Evolutionary conservation across 2,329 filamentous ascomycete genomes (phyloP).

Genomic region (Capronia americana): DNA sequence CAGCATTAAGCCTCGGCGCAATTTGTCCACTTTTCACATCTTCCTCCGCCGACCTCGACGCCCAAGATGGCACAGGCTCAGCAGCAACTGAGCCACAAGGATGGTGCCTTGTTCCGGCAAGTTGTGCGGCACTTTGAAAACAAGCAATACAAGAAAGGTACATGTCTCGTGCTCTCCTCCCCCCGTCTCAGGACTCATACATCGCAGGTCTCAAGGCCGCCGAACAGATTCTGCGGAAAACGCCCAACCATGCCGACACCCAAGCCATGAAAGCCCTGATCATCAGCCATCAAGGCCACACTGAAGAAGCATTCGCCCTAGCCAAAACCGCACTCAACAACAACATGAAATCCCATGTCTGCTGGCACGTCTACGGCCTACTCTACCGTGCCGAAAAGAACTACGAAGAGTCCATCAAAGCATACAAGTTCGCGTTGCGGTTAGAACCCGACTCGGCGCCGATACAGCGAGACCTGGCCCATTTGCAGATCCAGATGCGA

Average conservation of each 20-base stretch:
- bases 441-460: slow-evolving; percentile 93
- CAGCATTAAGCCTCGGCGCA: slow-evolving; percentile 13
- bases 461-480: slow-evolving; percentile 90
- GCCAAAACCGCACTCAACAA: slow-evolving; percentile 91
- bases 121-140: slow-evolving; percentile 96
- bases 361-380: slow-evolving; percentile 98
- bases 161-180: slow-evolving; percentile 20
- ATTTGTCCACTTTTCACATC: not conserved
- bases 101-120: slow-evolving; percentile 90
- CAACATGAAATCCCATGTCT: slow-evolving; percentile 99
- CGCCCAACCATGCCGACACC: slow-evolving; percentile 95
- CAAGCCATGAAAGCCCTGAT: slow-evolving; percentile 99
- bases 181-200: slow-evolving; percentile 29
- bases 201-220: slow-evolving; percentile 82
- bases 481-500: slow-evolving; percentile 94
- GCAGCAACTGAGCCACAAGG: slow-evolving; percentile 71
- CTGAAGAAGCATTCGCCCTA: slow-evolving; percentile 90
- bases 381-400: slow-evolving; percentile 95
- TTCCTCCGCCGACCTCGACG: not conserved
- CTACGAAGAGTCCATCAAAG: slow-evolving; percentile 98
- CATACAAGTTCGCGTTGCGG: slow-evolving; percentile 92
- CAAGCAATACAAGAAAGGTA: slow-evolving; percentile 94
- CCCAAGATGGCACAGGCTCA: slow-evolving; percentile 38
- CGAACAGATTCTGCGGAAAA: slow-evolving; percentile 94
- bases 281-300: slow-evolving; percentile 88